Percentiles rank a stretch among this genome's conserved stretches.
These are phyloP conservation scores for Paracoccidioides lutzii DNA, from an alignment of 2,329 filamentous ascomycete genomes.

Conservation along the genomic window DNA sequence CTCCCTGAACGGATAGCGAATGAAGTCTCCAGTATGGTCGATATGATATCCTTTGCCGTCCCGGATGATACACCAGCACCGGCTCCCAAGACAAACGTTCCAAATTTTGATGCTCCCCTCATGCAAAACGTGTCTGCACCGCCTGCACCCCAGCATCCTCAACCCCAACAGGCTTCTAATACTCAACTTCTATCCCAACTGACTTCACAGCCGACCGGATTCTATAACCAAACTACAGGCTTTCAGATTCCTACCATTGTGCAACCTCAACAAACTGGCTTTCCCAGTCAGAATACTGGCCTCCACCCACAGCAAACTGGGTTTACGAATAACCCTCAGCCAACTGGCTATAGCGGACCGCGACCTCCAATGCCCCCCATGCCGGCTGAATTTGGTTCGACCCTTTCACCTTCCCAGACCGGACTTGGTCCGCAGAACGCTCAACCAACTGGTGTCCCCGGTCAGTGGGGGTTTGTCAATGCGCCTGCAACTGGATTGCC, in stretches of 20 bases:
- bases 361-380: constrained; percentile 68
- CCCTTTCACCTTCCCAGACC: constrained; percentile 47
- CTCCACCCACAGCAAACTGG: constrained; percentile 60
- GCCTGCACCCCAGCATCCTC: constrained; percentile 51
- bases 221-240: constrained; percentile 52
- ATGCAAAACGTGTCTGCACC: constrained; percentile 36
- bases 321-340: constrained; percentile 56
- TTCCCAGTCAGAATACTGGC: constrained; percentile 35
- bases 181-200: constrained; percentile 46
- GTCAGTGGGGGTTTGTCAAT: constrained; percentile 98
- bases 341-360: constrained; percentile 69
- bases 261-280: constrained; percentile 30
- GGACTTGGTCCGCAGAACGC: constrained; percentile 62
- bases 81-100: constrained; percentile 50
- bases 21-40: constrained; percentile 98
- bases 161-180: constrained; percentile 59
- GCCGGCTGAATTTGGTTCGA: constrained; percentile 60
- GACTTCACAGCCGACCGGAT: constrained; percentile 40
- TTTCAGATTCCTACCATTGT: constrained; percentile 42
- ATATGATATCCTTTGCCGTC: constrained; percentile 93
- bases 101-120: constrained; percentile 52
- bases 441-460: constrained; percentile 86
- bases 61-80: constrained; percentile 52
- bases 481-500: constrained; percentile 77
- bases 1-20: constrained; percentile 84